Evolutionary conservation across 805 yeast genomes (phyloP).

Genomic region (Metschnikowia noctiluminum): DNA sequence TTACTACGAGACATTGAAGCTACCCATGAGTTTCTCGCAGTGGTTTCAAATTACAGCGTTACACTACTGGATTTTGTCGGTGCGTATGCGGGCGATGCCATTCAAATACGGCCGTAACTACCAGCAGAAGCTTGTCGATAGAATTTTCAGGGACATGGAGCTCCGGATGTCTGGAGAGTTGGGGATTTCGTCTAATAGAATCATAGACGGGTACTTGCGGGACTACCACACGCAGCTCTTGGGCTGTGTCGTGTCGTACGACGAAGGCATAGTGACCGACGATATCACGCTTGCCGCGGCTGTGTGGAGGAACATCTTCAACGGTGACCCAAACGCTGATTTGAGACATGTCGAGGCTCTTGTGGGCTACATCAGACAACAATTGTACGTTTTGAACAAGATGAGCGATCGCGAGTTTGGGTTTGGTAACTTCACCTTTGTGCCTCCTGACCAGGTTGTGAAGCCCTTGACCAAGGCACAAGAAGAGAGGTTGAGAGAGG

Average conservation of each 20-base stretch:
- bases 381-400: conserved; percentile 79
- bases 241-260: conserved; percentile 87
- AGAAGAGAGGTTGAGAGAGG: conserved; percentile 49
- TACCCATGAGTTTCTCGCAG: conserved; percentile 88
- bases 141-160: conserved; percentile 88
- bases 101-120: conserved; percentile 82
- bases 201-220: conserved; percentile 81
- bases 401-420: conserved; percentile 92
- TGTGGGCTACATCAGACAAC: conserved; percentile 87
- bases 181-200: conserved; percentile 75
- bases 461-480: conserved; percentile 66
- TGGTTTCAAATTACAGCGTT: conserved; percentile 92
- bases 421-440: conserved; percentile 81
- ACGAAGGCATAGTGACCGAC: conserved; percentile 81
- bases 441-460: conserved; percentile 77
- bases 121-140: conserved; percentile 87
- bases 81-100: conserved; percentile 96
- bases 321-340: conserved; percentile 78
- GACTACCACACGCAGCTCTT: conserved; percentile 87
- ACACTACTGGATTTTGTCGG: conserved; percentile 91
- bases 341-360: conserved; percentile 80
- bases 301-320: conserved; percentile 86
- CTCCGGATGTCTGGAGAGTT: conserved; percentile 79
- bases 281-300: conserved; percentile 78
- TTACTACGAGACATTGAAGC: conserved; percentile 77